Percentiles rank a stretch among this genome's conserved stretches.
phyloP scores from a whole-genome alignment of 2,329 filamentous ascomycete species.

The Drechslerella coelobrocha region DNA sequence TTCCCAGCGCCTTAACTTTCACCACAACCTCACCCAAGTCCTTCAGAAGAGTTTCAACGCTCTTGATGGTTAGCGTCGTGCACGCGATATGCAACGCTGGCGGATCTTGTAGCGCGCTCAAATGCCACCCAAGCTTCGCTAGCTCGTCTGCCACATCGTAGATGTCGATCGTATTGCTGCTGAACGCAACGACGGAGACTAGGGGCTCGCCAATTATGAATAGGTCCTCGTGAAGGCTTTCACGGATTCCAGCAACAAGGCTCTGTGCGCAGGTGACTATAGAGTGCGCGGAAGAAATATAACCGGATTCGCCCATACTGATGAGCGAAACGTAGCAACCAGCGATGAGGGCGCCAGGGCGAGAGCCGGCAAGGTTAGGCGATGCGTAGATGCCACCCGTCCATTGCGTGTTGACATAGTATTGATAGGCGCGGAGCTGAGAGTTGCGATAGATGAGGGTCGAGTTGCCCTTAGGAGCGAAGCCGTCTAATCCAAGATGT shows the following conservation, averaged over 20 bases:
- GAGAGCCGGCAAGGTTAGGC: slow-evolving; percentile 86
- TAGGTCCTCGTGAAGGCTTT: slow-evolving; percentile 75
- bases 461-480: slow-evolving; percentile 96
- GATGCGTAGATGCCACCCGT: slow-evolving; percentile 94
- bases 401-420: slow-evolving; percentile 96
- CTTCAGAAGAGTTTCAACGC: slow-evolving; percentile 76
- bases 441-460: slow-evolving; percentile 87
- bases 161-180: slow-evolving; percentile 80
- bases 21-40: slow-evolving; percentile 71
- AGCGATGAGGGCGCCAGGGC: slow-evolving; percentile 91
- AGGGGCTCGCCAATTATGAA: slow-evolving; percentile 82
- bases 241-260: slow-evolving; percentile 75
- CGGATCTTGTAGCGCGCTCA: slow-evolving; percentile 91
- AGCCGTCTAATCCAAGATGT: slow-evolving; percentile 67
- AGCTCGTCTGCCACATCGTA: slow-evolving; percentile 95
- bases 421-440: slow-evolving; percentile 83
- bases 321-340: slow-evolving; percentile 95
- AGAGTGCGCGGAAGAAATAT: slow-evolving; percentile 81
- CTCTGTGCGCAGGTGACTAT: slow-evolving; percentile 88
- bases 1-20: slow-evolving; percentile 72
- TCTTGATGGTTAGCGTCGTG: slow-evolving; percentile 81
- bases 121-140: slow-evolving; percentile 84
- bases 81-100: slow-evolving; percentile 93
- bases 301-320: slow-evolving; percentile 84
- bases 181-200: slow-evolving; percentile 89